Evolutionary conservation across 257 asterid genomes (phyloP).

Genomic region (Gentiana macrophylla): DNA sequence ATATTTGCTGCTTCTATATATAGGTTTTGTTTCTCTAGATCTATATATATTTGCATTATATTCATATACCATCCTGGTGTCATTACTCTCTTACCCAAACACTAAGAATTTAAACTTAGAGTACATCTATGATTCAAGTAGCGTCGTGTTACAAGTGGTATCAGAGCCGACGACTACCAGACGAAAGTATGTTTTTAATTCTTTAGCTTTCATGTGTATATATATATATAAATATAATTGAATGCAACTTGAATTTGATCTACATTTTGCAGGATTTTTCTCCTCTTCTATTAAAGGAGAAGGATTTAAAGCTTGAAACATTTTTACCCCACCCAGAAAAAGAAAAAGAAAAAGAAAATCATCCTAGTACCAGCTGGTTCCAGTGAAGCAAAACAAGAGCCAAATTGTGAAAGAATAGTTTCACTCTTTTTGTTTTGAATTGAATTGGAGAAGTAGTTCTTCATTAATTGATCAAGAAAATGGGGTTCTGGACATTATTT

Average conservation of each 20-base stretch:
- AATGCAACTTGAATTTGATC: neutral
- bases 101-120: no score
- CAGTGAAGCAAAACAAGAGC: neutral
- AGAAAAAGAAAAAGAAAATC: neutral
- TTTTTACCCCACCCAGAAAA: neutral
- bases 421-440: neutral
- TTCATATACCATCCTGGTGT: no score
- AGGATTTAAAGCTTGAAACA: neutral
- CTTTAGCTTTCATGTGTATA: no score
- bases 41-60: no score
- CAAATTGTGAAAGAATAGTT: conserved; percentile 1
- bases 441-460: neutral
- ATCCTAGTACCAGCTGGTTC: conserved; percentile 3
- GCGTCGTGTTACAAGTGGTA: no score
- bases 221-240: no score
- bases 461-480: conserved; percentile 13
- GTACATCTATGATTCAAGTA: no score
- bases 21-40: no score
- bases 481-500: conserved; percentile 62
- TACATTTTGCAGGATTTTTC: conserved; percentile 12
- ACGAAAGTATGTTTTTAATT: no score
- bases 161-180: no score
- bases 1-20: no score
- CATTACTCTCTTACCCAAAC: no score
- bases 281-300: conserved; percentile 5